Conservation (phyloP, 345 rosid genomes). For the Arabis alpina region DNA sequence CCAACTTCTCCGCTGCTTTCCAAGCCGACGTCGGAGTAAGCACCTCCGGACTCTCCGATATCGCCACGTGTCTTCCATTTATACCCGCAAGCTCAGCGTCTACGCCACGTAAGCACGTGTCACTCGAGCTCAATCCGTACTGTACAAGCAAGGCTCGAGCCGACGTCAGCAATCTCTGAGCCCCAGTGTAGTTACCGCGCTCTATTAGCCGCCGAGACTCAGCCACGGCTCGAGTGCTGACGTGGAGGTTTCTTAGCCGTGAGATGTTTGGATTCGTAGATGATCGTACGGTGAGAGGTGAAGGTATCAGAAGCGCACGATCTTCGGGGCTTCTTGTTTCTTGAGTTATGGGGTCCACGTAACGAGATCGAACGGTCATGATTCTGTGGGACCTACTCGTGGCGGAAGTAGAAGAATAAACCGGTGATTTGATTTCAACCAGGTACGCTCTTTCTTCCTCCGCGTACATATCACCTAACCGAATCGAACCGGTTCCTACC, state of each 20-base stretch:
- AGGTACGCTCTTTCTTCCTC: slow-evolving; percentile 77
- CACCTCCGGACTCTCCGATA: slow-evolving; percentile 52
- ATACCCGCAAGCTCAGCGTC: slow-evolving; percentile 73
- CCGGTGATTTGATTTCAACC: slow-evolving; percentile 65
- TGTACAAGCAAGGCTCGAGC: slow-evolving; percentile 72
- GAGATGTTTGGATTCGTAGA: slow-evolving; percentile 47
- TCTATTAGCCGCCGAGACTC: slow-evolving; percentile 74
- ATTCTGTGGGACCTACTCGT: slow-evolving; percentile 56
- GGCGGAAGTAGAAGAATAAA: slow-evolving; percentile 28
- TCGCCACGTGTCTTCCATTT: slow-evolving; percentile 39
- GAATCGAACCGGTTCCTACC: slow-evolving; percentile 58
- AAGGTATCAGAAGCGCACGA: slow-evolving; percentile 55
- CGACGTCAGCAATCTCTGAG: slow-evolving; percentile 65
- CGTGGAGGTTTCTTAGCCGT: slow-evolving; percentile 75
- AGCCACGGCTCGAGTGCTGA: slow-evolving; percentile 70
- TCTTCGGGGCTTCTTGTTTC: slow-evolving; percentile 54
- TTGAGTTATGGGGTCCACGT: slow-evolving; percentile 58
- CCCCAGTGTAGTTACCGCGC: slow-evolving; percentile 57
- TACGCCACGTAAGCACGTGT: slow-evolving; percentile 56
- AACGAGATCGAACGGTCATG: slow-evolving; percentile 68
- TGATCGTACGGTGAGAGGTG: slow-evolving; percentile 56
- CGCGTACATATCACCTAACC: slow-evolving; percentile 70
- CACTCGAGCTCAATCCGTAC: slow-evolving; percentile 49
- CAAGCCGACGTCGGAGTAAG: slow-evolving; percentile 93
- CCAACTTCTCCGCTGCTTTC: slow-evolving; percentile 90